phyloP scores from a whole-genome alignment of 495 filamentous ascomycete species.

The Penicillium waksmanii region DNA sequence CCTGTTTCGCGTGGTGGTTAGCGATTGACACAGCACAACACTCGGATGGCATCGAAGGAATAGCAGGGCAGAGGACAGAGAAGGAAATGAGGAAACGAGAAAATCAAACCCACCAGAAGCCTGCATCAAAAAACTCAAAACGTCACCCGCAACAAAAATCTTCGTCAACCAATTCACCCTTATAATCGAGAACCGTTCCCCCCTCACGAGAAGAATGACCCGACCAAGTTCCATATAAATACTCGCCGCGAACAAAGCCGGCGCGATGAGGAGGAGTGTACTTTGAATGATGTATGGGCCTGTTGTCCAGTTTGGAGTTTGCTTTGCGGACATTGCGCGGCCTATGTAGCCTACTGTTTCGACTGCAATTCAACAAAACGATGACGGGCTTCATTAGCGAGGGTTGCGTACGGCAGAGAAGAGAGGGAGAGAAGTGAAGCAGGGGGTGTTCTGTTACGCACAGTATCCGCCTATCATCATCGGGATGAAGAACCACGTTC shows the following conservation, averaged over 20 bases:
- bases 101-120: constrained; percentile 27
- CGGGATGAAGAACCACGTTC: constrained; percentile 35
- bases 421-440: neutral
- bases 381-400: neutral
- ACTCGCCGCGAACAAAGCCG: constrained; percentile 55
- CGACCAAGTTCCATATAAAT: constrained; percentile 62
- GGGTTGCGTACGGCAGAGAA: neutral
- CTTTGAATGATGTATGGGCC: constrained; percentile 53
- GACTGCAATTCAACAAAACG: constrained; percentile 18
- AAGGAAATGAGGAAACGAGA: too few relatives aligned
- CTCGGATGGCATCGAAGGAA: too few relatives aligned
- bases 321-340: constrained; percentile 24
- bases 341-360: constrained; percentile 45
- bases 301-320: constrained; percentile 31
- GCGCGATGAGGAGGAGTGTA: constrained; percentile 50
- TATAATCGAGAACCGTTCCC: constrained; percentile 41
- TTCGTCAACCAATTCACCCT: constrained; percentile 51
- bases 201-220: constrained; percentile 46
- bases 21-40: neutral
- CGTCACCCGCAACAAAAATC: constrained; percentile 41
- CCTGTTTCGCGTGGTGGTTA: constrained; percentile 14
- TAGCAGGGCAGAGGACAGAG: neutral
- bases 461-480: constrained; percentile 32
- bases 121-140: constrained; percentile 46
- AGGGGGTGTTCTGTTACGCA: constrained; percentile 14